Evolutionary conservation across 2,329 filamentous ascomycete genomes (phyloP).

Genomic region (Rutstroemia sp.): DNA sequence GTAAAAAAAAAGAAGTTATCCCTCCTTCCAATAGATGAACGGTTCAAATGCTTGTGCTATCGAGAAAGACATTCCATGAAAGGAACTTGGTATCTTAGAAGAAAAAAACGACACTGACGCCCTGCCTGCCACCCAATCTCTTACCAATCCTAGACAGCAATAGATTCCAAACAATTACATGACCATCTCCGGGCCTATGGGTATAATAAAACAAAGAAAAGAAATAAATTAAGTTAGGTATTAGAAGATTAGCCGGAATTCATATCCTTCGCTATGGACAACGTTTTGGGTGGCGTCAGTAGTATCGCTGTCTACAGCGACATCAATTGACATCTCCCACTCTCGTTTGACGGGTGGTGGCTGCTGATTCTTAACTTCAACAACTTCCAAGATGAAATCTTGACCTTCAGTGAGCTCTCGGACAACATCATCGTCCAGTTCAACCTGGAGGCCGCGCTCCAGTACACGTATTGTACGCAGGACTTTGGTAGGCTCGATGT

Average conservation of each 20-base stretch:
- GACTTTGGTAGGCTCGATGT: constrained; percentile 65
- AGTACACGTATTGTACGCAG: constrained; percentile 66
- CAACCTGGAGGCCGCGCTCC: constrained; percentile 68
- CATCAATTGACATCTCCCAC: constrained; percentile 55
- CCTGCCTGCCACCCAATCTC: background rate
- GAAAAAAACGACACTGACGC: constrained; percentile 7
- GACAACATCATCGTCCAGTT: constrained; percentile 87
- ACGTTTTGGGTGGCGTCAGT: constrained; percentile 19
- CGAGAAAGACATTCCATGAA: background rate
- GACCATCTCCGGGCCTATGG: constrained; percentile 20
- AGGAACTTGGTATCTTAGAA: constrained; percentile 4
- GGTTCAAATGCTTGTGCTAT: background rate
- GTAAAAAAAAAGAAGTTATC: background rate
- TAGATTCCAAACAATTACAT: constrained; percentile 25
- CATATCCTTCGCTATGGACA: constrained; percentile 25
- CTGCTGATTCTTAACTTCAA: constrained; percentile 23
- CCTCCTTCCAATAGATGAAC: background rate
- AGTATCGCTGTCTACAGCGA: constrained; percentile 25
- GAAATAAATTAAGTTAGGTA: constrained; percentile 14
- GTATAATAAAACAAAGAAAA: constrained; percentile 17
- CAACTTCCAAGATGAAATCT: constrained; percentile 74
- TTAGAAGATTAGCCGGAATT: constrained; percentile 31
- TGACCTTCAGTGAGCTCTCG: constrained; percentile 80
- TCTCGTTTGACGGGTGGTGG: constrained; percentile 42
- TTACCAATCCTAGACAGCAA: background rate